phyloP scores from a whole-genome alignment of 176 grass and related monocot species.

The Puccinellia tenuiflora region DNA sequence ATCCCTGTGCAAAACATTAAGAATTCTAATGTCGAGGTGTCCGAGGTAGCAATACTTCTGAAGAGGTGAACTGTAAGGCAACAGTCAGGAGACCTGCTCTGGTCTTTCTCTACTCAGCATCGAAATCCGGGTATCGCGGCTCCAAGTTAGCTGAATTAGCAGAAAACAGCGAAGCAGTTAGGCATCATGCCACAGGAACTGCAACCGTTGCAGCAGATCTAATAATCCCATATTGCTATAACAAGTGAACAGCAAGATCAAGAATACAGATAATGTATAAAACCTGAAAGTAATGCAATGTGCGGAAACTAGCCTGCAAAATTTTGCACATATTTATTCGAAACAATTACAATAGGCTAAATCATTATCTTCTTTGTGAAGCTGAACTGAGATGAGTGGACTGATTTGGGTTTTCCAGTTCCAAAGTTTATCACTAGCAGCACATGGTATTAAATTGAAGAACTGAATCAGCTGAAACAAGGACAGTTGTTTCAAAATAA shows the following conservation, averaged over 20 bases:
- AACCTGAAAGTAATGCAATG: too few relatives aligned
- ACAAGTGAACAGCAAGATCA: neutral
- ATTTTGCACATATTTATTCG: neutral
- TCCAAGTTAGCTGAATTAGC: neutral
- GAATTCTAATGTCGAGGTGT: neutral
- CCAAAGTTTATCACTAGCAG: neutral
- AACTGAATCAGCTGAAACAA: neutral
- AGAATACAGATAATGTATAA: neutral
- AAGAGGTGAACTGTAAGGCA: neutral
- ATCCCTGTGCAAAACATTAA: neutral
- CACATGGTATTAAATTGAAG: neutral
- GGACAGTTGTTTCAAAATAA: neutral
- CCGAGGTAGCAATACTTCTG: neutral
- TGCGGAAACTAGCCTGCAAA: too few relatives aligned
- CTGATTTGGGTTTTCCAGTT: neutral
- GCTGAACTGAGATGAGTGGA: neutral
- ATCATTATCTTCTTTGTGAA: too few relatives aligned
- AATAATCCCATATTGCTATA: neutral
- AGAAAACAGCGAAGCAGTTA: neutral
- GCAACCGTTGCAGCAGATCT: neutral
- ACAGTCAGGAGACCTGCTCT: neutral
- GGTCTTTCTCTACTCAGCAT: neutral
- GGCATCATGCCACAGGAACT: neutral
- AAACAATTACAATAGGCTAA: neutral
- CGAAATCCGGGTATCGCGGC: neutral